Evolutionary conservation across 306 rosid genomes (phyloP), one percentile per base, ranked within the genome.

Genomic region (Prinsepia uniflora): DNA sequence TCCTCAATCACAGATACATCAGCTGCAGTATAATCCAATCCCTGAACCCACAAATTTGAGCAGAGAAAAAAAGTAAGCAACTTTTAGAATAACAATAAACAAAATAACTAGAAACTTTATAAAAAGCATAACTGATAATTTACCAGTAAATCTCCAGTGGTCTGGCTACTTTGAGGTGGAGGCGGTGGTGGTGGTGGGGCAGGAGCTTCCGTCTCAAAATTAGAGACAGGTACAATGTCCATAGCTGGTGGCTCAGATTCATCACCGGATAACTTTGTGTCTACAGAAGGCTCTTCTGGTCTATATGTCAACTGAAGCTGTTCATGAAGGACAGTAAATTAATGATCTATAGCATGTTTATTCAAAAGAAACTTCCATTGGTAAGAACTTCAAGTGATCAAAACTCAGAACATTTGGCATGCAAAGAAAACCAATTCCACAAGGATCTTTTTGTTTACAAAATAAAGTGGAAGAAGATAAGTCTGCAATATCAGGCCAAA

Each of bases 221-320:
- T 44, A 36, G 88, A 71, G 41, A 74, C 80, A 57, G 71, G 83
- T 49, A 45, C 83, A 81, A 80, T 41, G 63, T 84, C 90, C 62
- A 85, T 74, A 45, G 86, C 81, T 54, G 84, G 77, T 65, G 87
- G 83, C 79, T 81, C 93, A 54, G 73, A 82, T 74, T 87, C 97
- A 74, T 91, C 96, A 71, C 78, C 67, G 39, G 92, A 72, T 74
- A 75, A 68, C 72, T 83, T 81, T 49, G 79, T 44, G 50, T 87
- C 96, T 75, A 87, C 96, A 45, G 84, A 81, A 63, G 68, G 83
- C 67, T 91, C 96, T 11, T 94, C 96, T 13, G 92, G 92, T 81
- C 87, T 87, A 84, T 89, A 95, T 43, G 99, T 95, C 88, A 95
- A 84, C 70, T 78, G 90, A 83, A 95, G 92, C 97, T 95, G 96